phyloP scores from a whole-genome alignment of 805 yeast genomes.

The Schizosaccharomyces lindneri region DNA sequence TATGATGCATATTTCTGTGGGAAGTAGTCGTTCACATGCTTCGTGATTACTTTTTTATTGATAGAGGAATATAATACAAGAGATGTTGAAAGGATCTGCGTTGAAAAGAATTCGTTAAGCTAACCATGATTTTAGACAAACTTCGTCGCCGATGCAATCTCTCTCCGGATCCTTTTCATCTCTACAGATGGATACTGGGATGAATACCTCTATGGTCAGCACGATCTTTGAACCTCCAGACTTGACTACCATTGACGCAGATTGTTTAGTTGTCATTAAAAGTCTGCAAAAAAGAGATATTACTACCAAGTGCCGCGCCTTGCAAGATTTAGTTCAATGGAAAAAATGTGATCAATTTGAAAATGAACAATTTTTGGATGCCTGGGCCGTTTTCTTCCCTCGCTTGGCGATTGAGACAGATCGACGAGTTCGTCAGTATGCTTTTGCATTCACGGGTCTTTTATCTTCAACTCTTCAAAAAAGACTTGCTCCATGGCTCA shows the following conservation, averaged over 20 bases:
- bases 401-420: background rate
- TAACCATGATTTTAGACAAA: too few species aligned
- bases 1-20: too few species aligned
- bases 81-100: too few species aligned
- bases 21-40: too few species aligned
- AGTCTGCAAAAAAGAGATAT: background rate
- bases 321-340: background rate
- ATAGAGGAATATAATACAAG: too few species aligned
- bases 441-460: background rate
- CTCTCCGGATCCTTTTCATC: background rate
- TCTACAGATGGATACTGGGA: background rate
- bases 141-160: background rate
- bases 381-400: background rate
- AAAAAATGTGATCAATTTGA: background rate
- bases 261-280: background rate
- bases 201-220: background rate
- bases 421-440: background rate
- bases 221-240: background rate
- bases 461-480: background rate
- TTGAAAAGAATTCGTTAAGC: too few species aligned
- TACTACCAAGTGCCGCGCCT: background rate
- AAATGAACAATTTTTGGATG: background rate
- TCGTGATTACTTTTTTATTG: too few species aligned
- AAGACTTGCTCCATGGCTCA: background rate
- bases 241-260: background rate